These are phyloP conservation scores for Malania oleifera DNA, from an alignment of 164 flowering plant genomes.

Conservation along the genomic window DNA sequence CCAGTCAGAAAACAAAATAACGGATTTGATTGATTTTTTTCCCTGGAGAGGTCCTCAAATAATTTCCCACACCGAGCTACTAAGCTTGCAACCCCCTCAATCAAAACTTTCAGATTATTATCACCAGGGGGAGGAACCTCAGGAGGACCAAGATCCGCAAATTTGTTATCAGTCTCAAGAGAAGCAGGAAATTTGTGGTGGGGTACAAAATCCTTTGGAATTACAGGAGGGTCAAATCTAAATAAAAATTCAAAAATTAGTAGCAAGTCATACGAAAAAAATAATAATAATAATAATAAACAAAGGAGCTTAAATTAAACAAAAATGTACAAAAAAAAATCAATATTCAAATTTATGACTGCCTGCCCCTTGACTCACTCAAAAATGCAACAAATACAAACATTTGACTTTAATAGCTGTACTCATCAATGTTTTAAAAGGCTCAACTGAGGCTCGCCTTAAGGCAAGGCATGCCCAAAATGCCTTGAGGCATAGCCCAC, in stretches of 20 bases:
- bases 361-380: neutral
- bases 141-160: conserved; percentile 51
- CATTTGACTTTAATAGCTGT: no score
- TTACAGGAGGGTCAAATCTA: conserved; percentile 83
- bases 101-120: conserved; percentile 56
- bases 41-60: conserved; percentile 88
- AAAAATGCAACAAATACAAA: no score
- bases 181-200: conserved; percentile 65
- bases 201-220: conserved; percentile 76
- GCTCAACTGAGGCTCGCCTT: no score
- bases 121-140: conserved; percentile 84
- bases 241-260: conserved; percentile 6
- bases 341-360: neutral
- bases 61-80: conserved; percentile 89
- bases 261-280: neutral
- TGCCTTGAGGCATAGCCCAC: no score
- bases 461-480: no score
- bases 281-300: neutral
- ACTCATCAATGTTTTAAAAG: no score
- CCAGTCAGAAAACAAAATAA: conserved; percentile 75
- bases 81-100: conserved; percentile 85
- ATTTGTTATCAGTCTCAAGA: conserved; percentile 33
- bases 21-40: conserved; percentile 75
- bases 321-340: neutral
- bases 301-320: neutral